Evolutionary conservation across 2,329 filamentous ascomycete species (phyloP).

Genomic region (Cadophora sp.): DNA sequence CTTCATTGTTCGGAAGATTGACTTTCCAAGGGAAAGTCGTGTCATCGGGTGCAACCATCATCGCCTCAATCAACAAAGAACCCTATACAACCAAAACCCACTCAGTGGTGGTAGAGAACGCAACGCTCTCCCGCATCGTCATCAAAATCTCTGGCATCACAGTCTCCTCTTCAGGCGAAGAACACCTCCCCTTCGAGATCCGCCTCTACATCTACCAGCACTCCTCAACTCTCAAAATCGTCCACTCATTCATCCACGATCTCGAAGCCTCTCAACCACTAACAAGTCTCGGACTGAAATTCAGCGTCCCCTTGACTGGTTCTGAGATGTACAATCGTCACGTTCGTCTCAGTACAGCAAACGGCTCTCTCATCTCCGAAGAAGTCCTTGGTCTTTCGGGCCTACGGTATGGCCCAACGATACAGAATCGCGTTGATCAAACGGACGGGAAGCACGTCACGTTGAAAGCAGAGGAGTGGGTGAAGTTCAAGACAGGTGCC

Average conservation of each 20-base stretch:
- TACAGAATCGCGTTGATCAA: constrained; percentile 55
- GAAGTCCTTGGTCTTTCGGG: constrained; percentile 66
- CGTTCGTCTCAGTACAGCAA: constrained; percentile 60
- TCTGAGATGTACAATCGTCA: constrained; percentile 48
- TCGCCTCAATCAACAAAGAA: constrained; percentile 12
- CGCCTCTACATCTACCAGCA: constrained; percentile 15
- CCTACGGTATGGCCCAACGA: constrained; percentile 60
- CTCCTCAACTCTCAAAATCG: constrained; percentile 6
- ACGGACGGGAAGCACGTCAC: constrained; percentile 54
- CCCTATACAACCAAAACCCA: background rate
- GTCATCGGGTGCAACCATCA: constrained; percentile 12
- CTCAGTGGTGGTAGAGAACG: constrained; percentile 3
- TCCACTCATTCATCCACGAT: constrained; percentile 18
- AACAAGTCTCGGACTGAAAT: constrained; percentile 12
- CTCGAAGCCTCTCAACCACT: constrained; percentile 9
- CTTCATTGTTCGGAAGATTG: constrained; percentile 5
- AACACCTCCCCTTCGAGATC: constrained; percentile 17
- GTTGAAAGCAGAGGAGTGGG: constrained; percentile 52
- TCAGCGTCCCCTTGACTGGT: background rate
- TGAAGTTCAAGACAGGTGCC: constrained; percentile 41
- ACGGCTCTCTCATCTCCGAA: constrained; percentile 62
- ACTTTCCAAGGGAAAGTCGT: background rate
- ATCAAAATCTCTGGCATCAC: constrained; percentile 10
- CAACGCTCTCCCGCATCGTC: constrained; percentile 15
- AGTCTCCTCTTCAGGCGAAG: background rate